These are phyloP conservation scores for Acer yangbiense DNA, from an alignment of 345 rosid genomes.

Conservation along the genomic window DNA sequence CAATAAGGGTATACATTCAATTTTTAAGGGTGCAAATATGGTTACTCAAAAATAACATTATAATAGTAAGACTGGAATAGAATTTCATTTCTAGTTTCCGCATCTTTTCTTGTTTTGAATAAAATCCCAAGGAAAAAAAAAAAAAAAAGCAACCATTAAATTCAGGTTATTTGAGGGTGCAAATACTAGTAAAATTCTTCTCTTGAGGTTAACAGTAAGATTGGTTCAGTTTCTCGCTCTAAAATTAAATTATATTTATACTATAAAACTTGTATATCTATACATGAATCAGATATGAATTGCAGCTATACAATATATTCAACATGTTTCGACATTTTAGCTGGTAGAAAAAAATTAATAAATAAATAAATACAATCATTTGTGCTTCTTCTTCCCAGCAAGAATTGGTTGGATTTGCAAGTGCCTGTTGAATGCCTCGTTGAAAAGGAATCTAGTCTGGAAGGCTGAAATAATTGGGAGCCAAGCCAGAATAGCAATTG, in stretches of 20 bases:
- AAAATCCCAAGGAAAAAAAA: too few species aligned
- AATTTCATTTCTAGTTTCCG: too few species aligned
- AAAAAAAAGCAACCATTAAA: too few species aligned
- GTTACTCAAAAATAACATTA: too few species aligned
- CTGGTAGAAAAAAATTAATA: background rate
- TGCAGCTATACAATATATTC: conserved; percentile 6
- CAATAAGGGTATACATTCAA: too few species aligned
- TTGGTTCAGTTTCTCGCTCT: too few species aligned
- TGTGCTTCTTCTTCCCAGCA: conserved; percentile 71
- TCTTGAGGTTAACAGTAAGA: too few species aligned
- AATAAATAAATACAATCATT: conserved; percentile 18
- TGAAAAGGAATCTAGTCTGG: conserved; percentile 91
- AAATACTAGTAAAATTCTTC: too few species aligned
- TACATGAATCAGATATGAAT: background rate
- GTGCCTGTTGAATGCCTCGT: conserved; percentile 79
- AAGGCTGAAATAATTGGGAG: conserved; percentile 84
- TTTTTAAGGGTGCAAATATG: too few species aligned
- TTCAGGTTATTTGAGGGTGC: too few species aligned
- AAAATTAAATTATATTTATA: background rate
- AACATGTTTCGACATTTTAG: background rate
- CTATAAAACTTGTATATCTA: background rate
- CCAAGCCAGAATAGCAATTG: conserved; percentile 88
- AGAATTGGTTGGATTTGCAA: conserved; percentile 94
- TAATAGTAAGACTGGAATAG: too few species aligned
- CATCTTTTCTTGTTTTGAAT: too few species aligned